A percentile compares a stretch with the other conserved stretches of the same genome.
These are phyloP conservation scores for Fusarium clavum DNA, from an alignment of 2,329 filamentous ascomycete species.

Conservation along the genomic window DNA sequence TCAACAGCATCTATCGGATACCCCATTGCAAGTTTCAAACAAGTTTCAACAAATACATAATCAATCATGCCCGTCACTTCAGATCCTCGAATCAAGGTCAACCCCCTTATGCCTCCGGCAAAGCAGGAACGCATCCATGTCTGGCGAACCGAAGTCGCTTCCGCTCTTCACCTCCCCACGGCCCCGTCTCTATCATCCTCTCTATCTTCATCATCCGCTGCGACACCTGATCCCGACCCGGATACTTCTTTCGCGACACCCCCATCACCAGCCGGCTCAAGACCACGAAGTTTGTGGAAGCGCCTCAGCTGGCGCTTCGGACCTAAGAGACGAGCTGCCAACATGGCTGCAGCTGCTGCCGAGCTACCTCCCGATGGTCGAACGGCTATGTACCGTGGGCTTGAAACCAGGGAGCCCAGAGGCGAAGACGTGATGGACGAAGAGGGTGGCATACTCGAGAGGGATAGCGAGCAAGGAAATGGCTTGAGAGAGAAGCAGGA, in stretches of 20 bases:
- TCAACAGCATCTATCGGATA: neutral
- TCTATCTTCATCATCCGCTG: constrained; percentile 50
- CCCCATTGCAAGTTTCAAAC: neutral
- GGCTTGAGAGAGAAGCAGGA: constrained; percentile 53
- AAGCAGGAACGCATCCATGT: constrained; percentile 59
- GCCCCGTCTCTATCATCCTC: constrained; percentile 49
- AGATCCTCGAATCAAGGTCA: constrained; percentile 24
- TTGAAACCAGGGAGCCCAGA: constrained; percentile 34
- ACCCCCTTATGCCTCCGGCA: constrained; percentile 48
- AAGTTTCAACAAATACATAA: neutral
- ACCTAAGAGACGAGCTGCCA: constrained; percentile 34
- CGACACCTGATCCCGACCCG: constrained; percentile 30
- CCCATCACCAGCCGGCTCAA: constrained; percentile 31
- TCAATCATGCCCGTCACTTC: constrained; percentile 22
- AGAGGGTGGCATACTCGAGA: constrained; percentile 43
- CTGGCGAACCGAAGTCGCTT: constrained; percentile 63
- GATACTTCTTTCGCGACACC: constrained; percentile 29
- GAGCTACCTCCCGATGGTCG: constrained; percentile 40
- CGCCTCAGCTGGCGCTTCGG: constrained; percentile 46
- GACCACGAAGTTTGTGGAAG: constrained; percentile 43
- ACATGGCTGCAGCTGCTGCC: constrained; percentile 40
- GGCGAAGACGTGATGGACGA: constrained; percentile 39
- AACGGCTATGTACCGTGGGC: constrained; percentile 54
- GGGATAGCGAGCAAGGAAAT: constrained; percentile 41
- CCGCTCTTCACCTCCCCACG: constrained; percentile 48